Percentiles rank a stretch among this genome's conserved stretches.
Conservation (phyloP, 1,284 basidiomycete species). For the Leccinum solheimii region DNA sequence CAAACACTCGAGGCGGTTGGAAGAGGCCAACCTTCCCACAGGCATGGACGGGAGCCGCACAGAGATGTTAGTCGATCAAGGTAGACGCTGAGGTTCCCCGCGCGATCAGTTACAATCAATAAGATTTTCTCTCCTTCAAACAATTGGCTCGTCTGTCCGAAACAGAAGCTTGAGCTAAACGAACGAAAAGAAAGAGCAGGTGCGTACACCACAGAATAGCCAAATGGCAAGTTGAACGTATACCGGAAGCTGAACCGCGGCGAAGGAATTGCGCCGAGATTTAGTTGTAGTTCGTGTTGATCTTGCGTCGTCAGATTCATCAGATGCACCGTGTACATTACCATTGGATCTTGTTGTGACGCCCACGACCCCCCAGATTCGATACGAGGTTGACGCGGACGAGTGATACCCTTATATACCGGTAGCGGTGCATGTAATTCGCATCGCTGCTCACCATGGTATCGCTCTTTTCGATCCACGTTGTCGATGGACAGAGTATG, state of each 20-base stretch:
- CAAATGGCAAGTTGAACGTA: slow-evolving; percentile 39
- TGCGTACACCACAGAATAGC: slow-evolving; percentile 39
- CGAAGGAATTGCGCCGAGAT: slow-evolving; percentile 39
- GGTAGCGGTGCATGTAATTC: background rate
- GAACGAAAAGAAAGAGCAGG: background rate
- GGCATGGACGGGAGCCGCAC: slow-evolving; percentile 51
- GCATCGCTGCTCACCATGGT: slow-evolving; percentile 3
- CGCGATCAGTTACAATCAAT: slow-evolving; percentile 40
- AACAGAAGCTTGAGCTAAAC: background rate
- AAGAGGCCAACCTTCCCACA: slow-evolving; percentile 48
- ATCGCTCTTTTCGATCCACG: background rate
- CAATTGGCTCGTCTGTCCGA: slow-evolving; percentile 38
- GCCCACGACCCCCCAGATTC: slow-evolving; percentile 13
- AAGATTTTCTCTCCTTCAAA: slow-evolving; percentile 43
- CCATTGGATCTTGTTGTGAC: slow-evolving; percentile 25
- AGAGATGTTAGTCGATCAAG: slow-evolving; percentile 49
- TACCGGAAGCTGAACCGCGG: slow-evolving; percentile 32
- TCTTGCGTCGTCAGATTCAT: slow-evolving; percentile 45
- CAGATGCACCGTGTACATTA: slow-evolving; percentile 38
- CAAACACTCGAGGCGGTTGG: background rate
- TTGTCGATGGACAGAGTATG: slow-evolving; percentile 20
- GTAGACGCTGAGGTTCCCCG: slow-evolving; percentile 39
- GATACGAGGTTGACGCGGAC: slow-evolving; percentile 6
- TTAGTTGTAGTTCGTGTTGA: slow-evolving; percentile 42
- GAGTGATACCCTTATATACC: background rate